These are phyloP conservation scores for Aspergillus ochraceus DNA, from an alignment of 2,329 filamentous ascomycete genomes.

Conservation along the genomic window DNA sequence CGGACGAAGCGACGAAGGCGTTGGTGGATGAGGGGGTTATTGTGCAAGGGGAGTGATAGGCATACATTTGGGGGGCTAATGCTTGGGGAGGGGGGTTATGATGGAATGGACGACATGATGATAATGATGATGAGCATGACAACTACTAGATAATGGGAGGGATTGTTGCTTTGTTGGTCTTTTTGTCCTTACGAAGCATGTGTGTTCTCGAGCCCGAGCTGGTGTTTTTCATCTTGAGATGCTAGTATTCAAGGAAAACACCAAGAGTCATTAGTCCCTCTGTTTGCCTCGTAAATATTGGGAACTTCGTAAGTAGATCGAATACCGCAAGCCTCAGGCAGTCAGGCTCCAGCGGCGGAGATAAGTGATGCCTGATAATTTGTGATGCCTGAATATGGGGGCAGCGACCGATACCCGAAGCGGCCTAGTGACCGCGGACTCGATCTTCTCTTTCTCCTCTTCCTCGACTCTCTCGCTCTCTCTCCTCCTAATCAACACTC, in stretches of 20 bases:
- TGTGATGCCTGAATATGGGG: background rate
- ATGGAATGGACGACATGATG: background rate
- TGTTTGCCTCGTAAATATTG: too few relatives aligned
- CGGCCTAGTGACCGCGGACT: background rate
- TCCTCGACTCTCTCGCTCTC: background rate
- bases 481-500: background rate
- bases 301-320: too few relatives aligned
- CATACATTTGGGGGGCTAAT: too few relatives aligned
- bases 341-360: too few relatives aligned
- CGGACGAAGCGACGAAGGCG: slow-evolving; percentile 21
- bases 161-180: too few relatives aligned
- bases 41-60: background rate
- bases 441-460: background rate
- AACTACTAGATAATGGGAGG: background rate
- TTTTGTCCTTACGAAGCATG: too few relatives aligned
- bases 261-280: too few relatives aligned
- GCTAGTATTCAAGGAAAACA: too few relatives aligned
- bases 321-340: too few relatives aligned
- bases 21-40: slow-evolving; percentile 7
- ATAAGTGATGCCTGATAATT: background rate
- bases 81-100: background rate
- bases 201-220: too few relatives aligned
- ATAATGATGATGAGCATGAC: background rate
- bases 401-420: background rate
- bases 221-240: too few relatives aligned